Conservation (phyloP, 2,329 filamentous ascomycete genomes). For the Stachybotrys elegans region DNA sequence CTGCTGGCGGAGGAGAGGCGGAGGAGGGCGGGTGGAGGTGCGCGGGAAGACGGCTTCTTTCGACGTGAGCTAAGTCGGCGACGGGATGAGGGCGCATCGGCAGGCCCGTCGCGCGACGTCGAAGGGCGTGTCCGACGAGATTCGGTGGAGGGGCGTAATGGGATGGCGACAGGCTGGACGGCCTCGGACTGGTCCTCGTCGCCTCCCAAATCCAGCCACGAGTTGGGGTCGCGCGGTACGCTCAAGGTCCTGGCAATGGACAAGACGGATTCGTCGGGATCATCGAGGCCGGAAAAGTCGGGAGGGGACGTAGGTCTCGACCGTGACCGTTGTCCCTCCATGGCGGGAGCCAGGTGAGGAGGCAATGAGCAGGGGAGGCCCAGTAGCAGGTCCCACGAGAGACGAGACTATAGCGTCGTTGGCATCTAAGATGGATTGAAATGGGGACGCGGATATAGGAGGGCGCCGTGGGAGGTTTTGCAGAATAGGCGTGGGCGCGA, state of each 20-base stretch:
- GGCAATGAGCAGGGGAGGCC: not conserved
- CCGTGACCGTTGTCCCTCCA: not conserved
- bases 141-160: no score
- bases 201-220: slow-evolving; percentile 1
- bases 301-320: not conserved
- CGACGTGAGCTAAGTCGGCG: not conserved
- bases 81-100: not conserved
- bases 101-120: no score
- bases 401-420: no score
- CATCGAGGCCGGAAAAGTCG: not conserved
- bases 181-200: not conserved
- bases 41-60: not conserved
- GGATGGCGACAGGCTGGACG: not conserved
- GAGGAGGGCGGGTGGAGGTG: no score
- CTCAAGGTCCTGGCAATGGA: not conserved
- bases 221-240: slow-evolving; percentile 1
- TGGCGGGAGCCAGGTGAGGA: not conserved
- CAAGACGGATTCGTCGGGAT: not conserved
- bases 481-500: no score
- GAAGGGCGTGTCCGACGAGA: no score
- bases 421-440: no score
- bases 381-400: no score
- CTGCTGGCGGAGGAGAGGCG: not conserved
- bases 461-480: no score
- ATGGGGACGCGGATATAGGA: no score